Conservation (phyloP, 1,284 basidiomycete genomes). For the Grifola frondosa region DNA sequence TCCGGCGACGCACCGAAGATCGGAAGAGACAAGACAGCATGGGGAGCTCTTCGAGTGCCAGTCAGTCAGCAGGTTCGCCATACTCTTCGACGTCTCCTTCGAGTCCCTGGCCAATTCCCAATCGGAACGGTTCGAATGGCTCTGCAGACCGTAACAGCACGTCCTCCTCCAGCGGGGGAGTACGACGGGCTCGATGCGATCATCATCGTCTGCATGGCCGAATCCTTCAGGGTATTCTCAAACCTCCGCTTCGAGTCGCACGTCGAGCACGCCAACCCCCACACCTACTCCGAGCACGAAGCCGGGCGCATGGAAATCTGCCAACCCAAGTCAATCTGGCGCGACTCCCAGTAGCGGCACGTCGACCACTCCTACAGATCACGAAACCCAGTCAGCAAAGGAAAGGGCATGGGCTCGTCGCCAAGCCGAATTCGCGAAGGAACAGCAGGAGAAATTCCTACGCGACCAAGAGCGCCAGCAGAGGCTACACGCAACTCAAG, state of each 20-base stretch:
- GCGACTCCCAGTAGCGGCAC: slow-evolving; percentile 20
- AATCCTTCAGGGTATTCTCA: slow-evolving; percentile 24
- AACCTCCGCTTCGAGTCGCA: slow-evolving; percentile 22
- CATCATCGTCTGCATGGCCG: slow-evolving; percentile 23
- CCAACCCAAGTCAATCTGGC: slow-evolving; percentile 20
- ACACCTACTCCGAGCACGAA: slow-evolving; percentile 18
- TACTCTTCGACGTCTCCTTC: slow-evolving; percentile 22
- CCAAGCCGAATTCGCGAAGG: slow-evolving; percentile 53
- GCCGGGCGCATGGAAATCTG: slow-evolving; percentile 20
- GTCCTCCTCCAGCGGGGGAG: slow-evolving; percentile 30
- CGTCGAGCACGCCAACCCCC: slow-evolving; percentile 27
- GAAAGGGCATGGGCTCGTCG: slow-evolving; percentile 55
- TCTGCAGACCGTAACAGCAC: slow-evolving; percentile 31
- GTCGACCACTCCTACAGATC: slow-evolving; percentile 1
- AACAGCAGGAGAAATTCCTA: slow-evolving; percentile 59
- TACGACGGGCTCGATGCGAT: slow-evolving; percentile 13
- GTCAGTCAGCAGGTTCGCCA: slow-evolving; percentile 13
- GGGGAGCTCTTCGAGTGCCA: slow-evolving; percentile 21
- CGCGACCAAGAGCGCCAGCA: slow-evolving; percentile 52
- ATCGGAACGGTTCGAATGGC: slow-evolving; percentile 22
- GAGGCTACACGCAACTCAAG: slow-evolving; percentile 29
- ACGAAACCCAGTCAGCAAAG: slow-evolving; percentile 12
- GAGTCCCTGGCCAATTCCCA: slow-evolving; percentile 20
- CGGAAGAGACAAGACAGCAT: slow-evolving; percentile 30
- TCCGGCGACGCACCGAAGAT: slow-evolving; percentile 11